Conservation (phyloP, 441 rosid species). For the Mallotus japonicus region DNA sequence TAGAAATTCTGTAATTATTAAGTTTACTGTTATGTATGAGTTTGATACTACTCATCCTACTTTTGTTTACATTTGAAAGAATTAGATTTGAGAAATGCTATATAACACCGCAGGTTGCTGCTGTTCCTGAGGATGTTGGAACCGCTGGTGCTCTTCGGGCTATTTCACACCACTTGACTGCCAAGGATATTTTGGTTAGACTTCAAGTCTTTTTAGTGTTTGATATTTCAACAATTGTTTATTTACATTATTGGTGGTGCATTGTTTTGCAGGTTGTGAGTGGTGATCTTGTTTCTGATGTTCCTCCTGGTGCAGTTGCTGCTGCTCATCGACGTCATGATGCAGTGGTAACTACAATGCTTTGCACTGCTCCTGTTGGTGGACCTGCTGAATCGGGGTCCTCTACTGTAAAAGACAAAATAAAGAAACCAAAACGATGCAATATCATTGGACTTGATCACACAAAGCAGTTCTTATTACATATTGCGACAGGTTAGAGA, state of each 20-base stretch:
- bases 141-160: conserved; percentile 97
- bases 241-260: conserved; percentile 18
- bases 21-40: background rate
- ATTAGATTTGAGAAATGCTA: conserved; percentile 1
- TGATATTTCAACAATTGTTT: conserved; percentile 15
- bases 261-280: conserved; percentile 67
- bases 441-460: conserved; percentile 82
- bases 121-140: conserved; percentile 88
- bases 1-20: background rate
- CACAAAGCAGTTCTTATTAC: conserved; percentile 65
- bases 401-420: conserved; percentile 75
- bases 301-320: conserved; percentile 85
- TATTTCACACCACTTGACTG: conserved; percentile 80
- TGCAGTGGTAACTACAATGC: conserved; percentile 82
- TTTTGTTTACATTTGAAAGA: background rate
- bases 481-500: conserved; percentile 74
- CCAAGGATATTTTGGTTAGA: conserved; percentile 86
- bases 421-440: conserved; percentile 72
- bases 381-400: conserved; percentile 77
- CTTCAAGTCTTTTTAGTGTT: conserved; percentile 18
- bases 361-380: conserved; percentile 80
- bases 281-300: conserved; percentile 98
- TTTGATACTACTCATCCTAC: background rate
- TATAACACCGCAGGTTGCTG: conserved; percentile 64
- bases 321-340: conserved; percentile 92